phyloP scores from a whole-genome alignment of 768 basidiomycete genomes.

The Melanogaster broomeanus region DNA sequence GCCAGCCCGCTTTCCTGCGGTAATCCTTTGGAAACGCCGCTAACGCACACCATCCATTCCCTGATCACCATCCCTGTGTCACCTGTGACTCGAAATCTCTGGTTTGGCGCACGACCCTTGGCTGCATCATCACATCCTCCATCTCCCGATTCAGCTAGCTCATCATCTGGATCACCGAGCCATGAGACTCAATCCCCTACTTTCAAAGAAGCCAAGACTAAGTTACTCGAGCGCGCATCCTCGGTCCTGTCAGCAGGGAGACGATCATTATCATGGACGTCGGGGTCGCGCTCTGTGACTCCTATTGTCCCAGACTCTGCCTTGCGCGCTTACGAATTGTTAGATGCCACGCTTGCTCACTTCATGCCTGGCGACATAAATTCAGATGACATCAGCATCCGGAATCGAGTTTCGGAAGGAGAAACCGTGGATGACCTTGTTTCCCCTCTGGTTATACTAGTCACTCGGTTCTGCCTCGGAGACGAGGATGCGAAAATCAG shows the following conservation, averaged over 20 bases:
- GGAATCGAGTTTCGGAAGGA: conserved; percentile 43
- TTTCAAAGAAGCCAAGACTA: conserved; percentile 23
- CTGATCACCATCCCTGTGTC: conserved; percentile 78
- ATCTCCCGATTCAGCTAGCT: conserved; percentile 38
- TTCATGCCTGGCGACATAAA: conserved; percentile 69
- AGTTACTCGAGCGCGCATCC: conserved; percentile 28
- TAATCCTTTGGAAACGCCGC: conserved; percentile 66
- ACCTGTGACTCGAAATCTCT: conserved; percentile 52
- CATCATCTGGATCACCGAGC: conserved; percentile 19
- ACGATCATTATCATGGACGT: conserved; percentile 44
- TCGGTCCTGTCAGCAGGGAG: conserved; percentile 31
- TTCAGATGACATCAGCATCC: conserved; percentile 63
- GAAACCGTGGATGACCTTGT: conserved; percentile 75
- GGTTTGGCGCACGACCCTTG: conserved; percentile 55
- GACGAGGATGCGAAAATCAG: conserved; percentile 58
- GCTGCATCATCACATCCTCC: conserved; percentile 38
- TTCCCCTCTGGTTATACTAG: conserved; percentile 72
- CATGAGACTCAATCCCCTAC: conserved; percentile 3
- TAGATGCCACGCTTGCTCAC: conserved; percentile 58
- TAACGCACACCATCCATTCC: conserved; percentile 81
- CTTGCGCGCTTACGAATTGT: conserved; percentile 64
- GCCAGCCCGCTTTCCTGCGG: conserved; percentile 61
- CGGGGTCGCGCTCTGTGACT: conserved; percentile 39
- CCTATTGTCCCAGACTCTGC: conserved; percentile 47
- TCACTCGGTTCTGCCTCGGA: conserved; percentile 68